Evolutionary conservation across 2,329 filamentous ascomycete species (phyloP).

Genomic region (Bipolaris gigantea): DNA sequence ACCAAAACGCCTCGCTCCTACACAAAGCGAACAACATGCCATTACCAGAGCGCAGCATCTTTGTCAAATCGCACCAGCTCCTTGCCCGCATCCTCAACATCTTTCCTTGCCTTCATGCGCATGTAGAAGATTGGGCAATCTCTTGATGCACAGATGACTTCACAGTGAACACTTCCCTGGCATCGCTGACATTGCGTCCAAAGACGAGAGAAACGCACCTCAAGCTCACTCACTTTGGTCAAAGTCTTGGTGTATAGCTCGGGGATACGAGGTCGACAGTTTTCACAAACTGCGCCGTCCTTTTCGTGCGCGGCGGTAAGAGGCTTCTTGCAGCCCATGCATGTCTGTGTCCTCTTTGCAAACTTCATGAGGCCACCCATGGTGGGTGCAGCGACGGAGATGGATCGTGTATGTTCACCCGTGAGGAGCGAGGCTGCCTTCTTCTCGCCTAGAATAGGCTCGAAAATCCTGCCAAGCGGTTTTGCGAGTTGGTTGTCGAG

Average conservation of each 20-base stretch:
- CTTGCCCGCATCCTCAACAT: conserved; percentile 91
- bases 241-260: conserved; percentile 94
- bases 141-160: conserved; percentile 94
- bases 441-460: conserved; percentile 93
- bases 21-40: not conserved
- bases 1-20: conserved; percentile 5
- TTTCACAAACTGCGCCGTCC: conserved; percentile 81
- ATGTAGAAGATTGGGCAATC: conserved; percentile 99
- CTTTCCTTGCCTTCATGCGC: conserved; percentile 99
- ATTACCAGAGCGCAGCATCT: conserved; percentile 71
- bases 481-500: conserved; percentile 98
- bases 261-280: conserved; percentile 81
- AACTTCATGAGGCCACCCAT: conserved; percentile 98
- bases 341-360: conserved; percentile 94
- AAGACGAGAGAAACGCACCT: conserved; percentile 86
- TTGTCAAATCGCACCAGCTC: conserved; percentile 88
- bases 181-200: conserved; percentile 99
- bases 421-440: conserved; percentile 84
- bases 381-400: conserved; percentile 87
- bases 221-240: conserved; percentile 84
- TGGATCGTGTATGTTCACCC: conserved; percentile 92
- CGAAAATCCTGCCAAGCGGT: conserved; percentile 91
- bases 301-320: conserved; percentile 77
- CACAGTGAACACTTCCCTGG: conserved; percentile 96
- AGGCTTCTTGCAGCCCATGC: conserved; percentile 99